Percentiles rank a stretch among this genome's conserved stretches.
Conservation (phyloP, 768 basidiomycete species). For the Macrolepiota albuminosa region DNA sequence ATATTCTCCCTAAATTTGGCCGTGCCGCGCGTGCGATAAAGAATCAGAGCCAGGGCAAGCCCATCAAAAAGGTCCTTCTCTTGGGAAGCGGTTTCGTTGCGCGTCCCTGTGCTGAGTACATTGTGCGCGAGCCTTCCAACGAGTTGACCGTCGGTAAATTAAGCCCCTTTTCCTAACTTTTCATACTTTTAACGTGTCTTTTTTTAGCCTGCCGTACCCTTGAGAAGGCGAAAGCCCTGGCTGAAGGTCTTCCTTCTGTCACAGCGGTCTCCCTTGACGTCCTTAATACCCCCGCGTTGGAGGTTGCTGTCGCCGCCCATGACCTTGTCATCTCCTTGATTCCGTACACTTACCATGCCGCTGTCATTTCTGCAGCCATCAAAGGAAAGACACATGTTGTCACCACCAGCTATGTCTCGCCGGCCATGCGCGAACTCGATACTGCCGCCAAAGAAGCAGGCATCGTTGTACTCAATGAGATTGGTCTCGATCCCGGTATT, state of each 20-base stretch:
- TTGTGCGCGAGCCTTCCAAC: constrained; percentile 78
- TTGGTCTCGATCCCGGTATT: constrained; percentile 94
- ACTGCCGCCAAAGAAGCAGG: constrained; percentile 79
- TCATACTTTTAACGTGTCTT: neutral
- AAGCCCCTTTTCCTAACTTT: neutral
- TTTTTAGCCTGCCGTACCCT: constrained; percentile 84
- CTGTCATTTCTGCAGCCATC: constrained; percentile 90
- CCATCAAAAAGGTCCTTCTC: constrained; percentile 71
- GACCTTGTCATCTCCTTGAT: constrained; percentile 96
- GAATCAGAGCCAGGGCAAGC: constrained; percentile 27
- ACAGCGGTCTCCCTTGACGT: constrained; percentile 83
- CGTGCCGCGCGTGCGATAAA: constrained; percentile 44
- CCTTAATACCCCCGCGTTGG: constrained; percentile 61
- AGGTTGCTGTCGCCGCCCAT: constrained; percentile 75
- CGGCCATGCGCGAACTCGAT: constrained; percentile 85
- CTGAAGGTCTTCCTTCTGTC: constrained; percentile 61
- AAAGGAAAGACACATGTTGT: constrained; percentile 88
- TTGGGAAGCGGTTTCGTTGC: constrained; percentile 96
- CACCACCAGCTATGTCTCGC: constrained; percentile 93
- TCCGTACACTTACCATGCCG: constrained; percentile 87
- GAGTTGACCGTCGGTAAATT: constrained; percentile 75
- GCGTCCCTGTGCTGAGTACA: constrained; percentile 92
- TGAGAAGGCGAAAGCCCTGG: constrained; percentile 65
- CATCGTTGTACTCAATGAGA: constrained; percentile 94
- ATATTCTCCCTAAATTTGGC: constrained; percentile 74